Percentiles rank a stretch among this genome's conserved stretches.
Evolutionary conservation across 2,329 filamentous ascomycete genomes (phyloP).

Genomic region (Simplicillium sp.): DNA sequence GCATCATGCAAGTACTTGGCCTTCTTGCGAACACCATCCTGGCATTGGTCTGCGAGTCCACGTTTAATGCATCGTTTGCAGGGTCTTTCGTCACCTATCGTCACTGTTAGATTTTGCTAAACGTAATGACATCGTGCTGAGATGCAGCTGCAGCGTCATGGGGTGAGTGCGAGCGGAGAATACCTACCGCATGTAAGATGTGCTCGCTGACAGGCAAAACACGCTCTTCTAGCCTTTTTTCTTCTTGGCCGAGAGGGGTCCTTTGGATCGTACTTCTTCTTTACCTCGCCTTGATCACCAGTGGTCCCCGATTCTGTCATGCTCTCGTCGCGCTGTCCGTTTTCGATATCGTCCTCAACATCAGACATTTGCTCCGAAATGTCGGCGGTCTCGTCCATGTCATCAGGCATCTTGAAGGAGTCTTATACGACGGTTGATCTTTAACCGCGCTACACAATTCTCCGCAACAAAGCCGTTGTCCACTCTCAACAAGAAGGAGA

Average conservation of each 20-base stretch:
- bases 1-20: conserved; percentile 98
- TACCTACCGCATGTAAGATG: conserved; percentile 96
- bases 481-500: conserved; percentile 8
- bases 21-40: conserved; percentile 96
- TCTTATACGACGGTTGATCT: conserved; percentile 33
- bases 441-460: conserved; percentile 6
- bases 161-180: conserved; percentile 4
- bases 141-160: not conserved
- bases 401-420: conserved; percentile 45
- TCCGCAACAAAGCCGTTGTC: conserved; percentile 5
- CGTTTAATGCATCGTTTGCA: conserved; percentile 93
- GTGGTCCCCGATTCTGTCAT: conserved; percentile 39
- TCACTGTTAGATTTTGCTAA: conserved; percentile 9
- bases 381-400: conserved; percentile 42
- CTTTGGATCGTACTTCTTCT: conserved; percentile 72
- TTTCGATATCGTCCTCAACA: conserved; percentile 47
- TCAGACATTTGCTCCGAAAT: conserved; percentile 51
- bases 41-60: conserved; percentile 80
- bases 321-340: conserved; percentile 36
- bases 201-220: conserved; percentile 92
- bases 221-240: conserved; percentile 93
- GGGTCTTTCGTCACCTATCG: conserved; percentile 81
- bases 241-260: conserved; percentile 81
- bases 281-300: conserved; percentile 40
- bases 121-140: conserved; percentile 1